Evolutionary conservation across 2,329 filamentous ascomycete genomes (phyloP).

Genomic region (Aureobasidium sp.): DNA sequence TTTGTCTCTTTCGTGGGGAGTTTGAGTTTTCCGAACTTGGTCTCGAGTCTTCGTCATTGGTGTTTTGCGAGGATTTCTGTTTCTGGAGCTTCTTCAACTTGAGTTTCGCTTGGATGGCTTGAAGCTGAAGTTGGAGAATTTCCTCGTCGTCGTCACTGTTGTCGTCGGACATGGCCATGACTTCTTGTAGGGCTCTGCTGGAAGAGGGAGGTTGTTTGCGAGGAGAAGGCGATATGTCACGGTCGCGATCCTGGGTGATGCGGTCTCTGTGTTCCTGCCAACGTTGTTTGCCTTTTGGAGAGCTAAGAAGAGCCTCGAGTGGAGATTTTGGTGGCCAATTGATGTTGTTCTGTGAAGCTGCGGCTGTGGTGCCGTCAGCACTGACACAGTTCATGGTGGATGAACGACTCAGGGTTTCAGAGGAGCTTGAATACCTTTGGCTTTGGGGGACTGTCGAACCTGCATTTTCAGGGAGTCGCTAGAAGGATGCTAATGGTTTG

Average conservation of each 20-base stretch:
- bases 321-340: slow-evolving; percentile 59
- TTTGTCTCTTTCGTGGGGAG: slow-evolving; percentile 21
- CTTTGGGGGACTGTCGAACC: slow-evolving; percentile 40
- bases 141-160: slow-evolving; percentile 65
- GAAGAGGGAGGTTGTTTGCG: slow-evolving; percentile 22
- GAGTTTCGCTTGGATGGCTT: slow-evolving; percentile 80
- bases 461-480: not conserved
- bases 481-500: slow-evolving; percentile 34
- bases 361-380: slow-evolving; percentile 24
- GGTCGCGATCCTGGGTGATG: slow-evolving; percentile 18
- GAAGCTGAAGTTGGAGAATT: slow-evolving; percentile 74
- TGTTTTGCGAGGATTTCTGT: slow-evolving; percentile 20
- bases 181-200: slow-evolving; percentile 24
- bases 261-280: slow-evolving; percentile 62
- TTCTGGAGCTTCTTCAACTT: slow-evolving; percentile 77
- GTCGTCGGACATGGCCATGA: slow-evolving; percentile 22
- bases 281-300: slow-evolving; percentile 72
- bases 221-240: slow-evolving; percentile 53
- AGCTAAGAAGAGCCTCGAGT: slow-evolving; percentile 55
- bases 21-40: slow-evolving; percentile 1
- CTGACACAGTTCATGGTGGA: not conserved
- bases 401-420: not conserved
- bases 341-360: slow-evolving; percentile 36
- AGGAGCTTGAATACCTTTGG: slow-evolving; percentile 29
- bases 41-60: slow-evolving; percentile 1